Conservation (phyloP, 2,329 filamentous ascomycete species). For the Colletotrichum gloeosporioides region DNA sequence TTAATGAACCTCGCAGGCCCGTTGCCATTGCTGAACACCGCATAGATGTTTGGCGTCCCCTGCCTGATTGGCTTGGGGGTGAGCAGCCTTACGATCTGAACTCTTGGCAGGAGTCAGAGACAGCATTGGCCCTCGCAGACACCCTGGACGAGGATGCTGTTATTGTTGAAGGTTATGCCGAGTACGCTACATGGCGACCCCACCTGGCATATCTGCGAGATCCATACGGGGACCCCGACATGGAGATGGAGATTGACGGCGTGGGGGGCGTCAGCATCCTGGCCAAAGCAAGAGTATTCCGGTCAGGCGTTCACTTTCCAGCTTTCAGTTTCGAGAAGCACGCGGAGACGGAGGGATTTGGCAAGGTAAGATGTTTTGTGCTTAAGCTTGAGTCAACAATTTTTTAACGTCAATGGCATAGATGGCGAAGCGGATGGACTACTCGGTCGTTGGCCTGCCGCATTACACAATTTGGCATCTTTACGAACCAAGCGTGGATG, state of each 20-base stretch:
- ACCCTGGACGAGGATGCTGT: constrained; percentile 97
- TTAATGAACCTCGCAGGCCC: background rate
- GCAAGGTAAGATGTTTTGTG: constrained; percentile 71
- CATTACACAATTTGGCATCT: constrained; percentile 99
- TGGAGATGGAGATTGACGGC: constrained; percentile 99
- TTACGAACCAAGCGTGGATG: constrained; percentile 98
- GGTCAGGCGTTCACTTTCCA: constrained; percentile 94
- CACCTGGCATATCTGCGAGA: constrained; percentile 96
- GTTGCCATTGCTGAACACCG: constrained; percentile 27
- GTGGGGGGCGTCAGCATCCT: constrained; percentile 97
- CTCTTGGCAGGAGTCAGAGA: constrained; percentile 99
- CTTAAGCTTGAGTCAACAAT: constrained; percentile 9
- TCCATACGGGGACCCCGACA: constrained; percentile 96
- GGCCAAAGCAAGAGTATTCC: constrained; percentile 94
- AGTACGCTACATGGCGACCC: constrained; percentile 97
- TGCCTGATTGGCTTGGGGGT: constrained; percentile 97
- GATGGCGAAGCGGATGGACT: constrained; percentile 98
- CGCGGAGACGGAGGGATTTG: constrained; percentile 97
- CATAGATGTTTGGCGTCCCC: constrained; percentile 95
- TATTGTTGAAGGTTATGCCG: constrained; percentile 97
- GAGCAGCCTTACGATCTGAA: constrained; percentile 99
- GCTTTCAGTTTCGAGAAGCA: constrained; percentile 99
- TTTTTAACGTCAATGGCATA: constrained; percentile 39
- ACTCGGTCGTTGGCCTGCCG: constrained; percentile 91
- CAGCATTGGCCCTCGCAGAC: constrained; percentile 89